A percentile compares a stretch with the other conserved stretches of the same genome.
Conservation (phyloP, 2,329 filamentous ascomycete species). For the Fusarium newnesense region DNA sequence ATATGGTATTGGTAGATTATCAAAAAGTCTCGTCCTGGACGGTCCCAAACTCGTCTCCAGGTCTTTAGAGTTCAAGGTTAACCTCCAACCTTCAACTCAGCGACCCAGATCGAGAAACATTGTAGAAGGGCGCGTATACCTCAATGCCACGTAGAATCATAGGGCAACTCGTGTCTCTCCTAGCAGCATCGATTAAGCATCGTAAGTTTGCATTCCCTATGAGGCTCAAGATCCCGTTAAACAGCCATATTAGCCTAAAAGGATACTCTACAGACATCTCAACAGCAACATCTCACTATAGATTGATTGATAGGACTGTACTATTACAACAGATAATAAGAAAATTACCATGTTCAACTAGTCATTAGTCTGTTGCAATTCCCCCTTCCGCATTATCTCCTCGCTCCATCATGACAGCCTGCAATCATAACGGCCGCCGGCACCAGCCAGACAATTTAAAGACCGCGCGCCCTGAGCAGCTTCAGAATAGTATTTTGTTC, state of each 20-base stretch:
- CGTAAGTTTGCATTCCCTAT: accelerated
- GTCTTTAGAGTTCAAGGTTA: not conserved
- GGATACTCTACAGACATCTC: accelerated
- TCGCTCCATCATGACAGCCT: not conserved
- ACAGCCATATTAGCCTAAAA: not conserved
- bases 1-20: accelerated
- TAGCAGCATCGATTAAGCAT: accelerated
- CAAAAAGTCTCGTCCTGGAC: not conserved
- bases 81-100: too few species aligned
- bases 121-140: not conserved
- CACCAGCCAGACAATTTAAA: accelerated
- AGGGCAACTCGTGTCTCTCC: not conserved
- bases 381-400: accelerated
- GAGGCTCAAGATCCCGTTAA: too few species aligned
- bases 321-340: accelerated
- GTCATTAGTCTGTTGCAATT: not conserved
- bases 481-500: not conserved
- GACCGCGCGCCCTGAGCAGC: not conserved
- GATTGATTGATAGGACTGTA: too few species aligned
- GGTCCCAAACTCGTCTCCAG: not conserved
- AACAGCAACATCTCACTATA: too few species aligned
- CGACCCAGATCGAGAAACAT: too few species aligned
- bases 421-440: not conserved
- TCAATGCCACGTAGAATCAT: not conserved
- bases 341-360: accelerated